phyloP scores from a whole-genome alignment of 2,329 filamentous ascomycete species.

The Leptographium wingfieldii region DNA sequence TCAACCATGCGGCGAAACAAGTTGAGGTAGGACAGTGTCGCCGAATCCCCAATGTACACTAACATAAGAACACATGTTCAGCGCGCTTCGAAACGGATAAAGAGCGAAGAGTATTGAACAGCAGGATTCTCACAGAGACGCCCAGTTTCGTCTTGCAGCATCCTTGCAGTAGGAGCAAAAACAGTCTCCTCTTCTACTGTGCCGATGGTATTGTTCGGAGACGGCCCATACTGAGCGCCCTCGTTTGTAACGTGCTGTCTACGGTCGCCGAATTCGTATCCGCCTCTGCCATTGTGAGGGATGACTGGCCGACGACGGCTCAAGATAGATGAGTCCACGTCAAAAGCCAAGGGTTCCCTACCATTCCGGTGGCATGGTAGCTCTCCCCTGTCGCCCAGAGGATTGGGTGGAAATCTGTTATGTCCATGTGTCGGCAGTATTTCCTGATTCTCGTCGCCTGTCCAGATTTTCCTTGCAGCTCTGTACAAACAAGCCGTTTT shows the following conservation, averaged over 20 bases:
- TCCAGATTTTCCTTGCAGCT: not conserved
- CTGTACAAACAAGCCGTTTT: conserved; percentile 30
- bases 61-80: not conserved
- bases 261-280: not conserved
- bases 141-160: conserved; percentile 47
- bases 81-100: too few relatives aligned
- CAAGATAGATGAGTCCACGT: not conserved
- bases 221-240: conserved; percentile 15
- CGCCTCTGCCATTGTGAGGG: not conserved
- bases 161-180: conserved; percentile 39
- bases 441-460: not conserved
- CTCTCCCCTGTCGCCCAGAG: not conserved
- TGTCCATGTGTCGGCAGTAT: not conserved
- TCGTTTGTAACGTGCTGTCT: not conserved
- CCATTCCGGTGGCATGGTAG: not conserved
- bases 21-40: conserved; percentile 47
- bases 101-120: not conserved
- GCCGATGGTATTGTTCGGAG: conserved; percentile 27
- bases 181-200: conserved; percentile 42
- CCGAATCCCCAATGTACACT: conserved; percentile 53
- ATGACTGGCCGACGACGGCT: not conserved
- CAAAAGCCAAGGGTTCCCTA: not conserved
- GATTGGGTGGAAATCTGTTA: not conserved
- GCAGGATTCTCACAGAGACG: conserved; percentile 32
- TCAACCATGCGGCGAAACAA: conserved; percentile 48